These are phyloP conservation scores for Asterionellopsis glacialis DNA, from an alignment of 108 stramenopile species.

Conservation along the genomic window DNA sequence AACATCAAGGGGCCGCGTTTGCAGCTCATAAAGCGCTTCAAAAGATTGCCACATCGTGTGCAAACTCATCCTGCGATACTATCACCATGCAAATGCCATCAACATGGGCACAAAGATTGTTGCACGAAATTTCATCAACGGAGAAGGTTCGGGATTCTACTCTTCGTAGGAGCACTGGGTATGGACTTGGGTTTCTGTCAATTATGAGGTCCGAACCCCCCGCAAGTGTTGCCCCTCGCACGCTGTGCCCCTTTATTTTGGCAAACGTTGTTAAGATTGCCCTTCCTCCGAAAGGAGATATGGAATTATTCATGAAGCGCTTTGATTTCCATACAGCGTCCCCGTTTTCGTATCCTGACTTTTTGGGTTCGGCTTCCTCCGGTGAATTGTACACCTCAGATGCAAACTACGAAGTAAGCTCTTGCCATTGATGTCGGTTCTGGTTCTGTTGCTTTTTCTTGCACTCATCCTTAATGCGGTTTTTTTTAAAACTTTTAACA, in stretches of 20 bases:
- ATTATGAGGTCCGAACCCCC: conserved; percentile 49
- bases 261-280: conserved; percentile 25
- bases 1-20: conserved; percentile 68
- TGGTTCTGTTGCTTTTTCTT: conserved; percentile 1
- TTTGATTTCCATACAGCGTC: conserved; percentile 5
- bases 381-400: too few relatives aligned
- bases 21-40: conserved; percentile 56
- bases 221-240: neutral
- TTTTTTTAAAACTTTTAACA: conserved; percentile 1
- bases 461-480: neutral
- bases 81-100: conserved; percentile 20
- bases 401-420: conserved; percentile 26
- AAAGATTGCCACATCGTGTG: conserved; percentile 29
- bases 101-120: conserved; percentile 29
- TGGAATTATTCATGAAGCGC: conserved; percentile 8
- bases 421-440: neutral
- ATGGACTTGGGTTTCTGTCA: conserved; percentile 58
- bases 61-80: neutral
- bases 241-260: conserved; percentile 23
- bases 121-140: conserved; percentile 37
- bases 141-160: conserved; percentile 62
- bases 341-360: neutral
- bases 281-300: conserved; percentile 26
- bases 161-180: conserved; percentile 55
- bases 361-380: neutral